A percentile compares a stretch with the other conserved stretches of the same genome.
Evolutionary conservation across 176 grass and related monocot genomes (phyloP).

Genomic region (maize (Zea mays)): Zm-B73-REFERENCE-NAM-5.0 NC_050100.1:210019501-210020000

Average conservation of each 20-base stretch:
- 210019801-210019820: constrained; percentile 18
- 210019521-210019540: constrained; percentile 67
- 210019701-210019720: neutral
- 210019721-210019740: neutral
- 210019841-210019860: constrained; percentile 9
- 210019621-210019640: constrained; percentile 26
- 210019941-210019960: constrained; percentile 13
- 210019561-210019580: constrained; percentile 80
- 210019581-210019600: constrained; percentile 75
- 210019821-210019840: constrained; percentile 12
- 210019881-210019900: constrained; percentile 17
- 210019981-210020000: too few relatives aligned
- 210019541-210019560: constrained; percentile 83
- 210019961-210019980: constrained; percentile 7
- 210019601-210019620: constrained; percentile 37
- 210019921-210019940: neutral
- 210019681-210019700: constrained; percentile 1
- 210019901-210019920: neutral
- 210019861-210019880: neutral
- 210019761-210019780: neutral
- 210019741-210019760: constrained; percentile 4
- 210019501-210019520: constrained; percentile 89
- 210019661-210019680: constrained; percentile 14
- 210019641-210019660: constrained; percentile 13
- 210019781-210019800: neutral